phyloP scores from a whole-genome alignment of 805 yeast species.

The Osmozyma mogii region DNA sequence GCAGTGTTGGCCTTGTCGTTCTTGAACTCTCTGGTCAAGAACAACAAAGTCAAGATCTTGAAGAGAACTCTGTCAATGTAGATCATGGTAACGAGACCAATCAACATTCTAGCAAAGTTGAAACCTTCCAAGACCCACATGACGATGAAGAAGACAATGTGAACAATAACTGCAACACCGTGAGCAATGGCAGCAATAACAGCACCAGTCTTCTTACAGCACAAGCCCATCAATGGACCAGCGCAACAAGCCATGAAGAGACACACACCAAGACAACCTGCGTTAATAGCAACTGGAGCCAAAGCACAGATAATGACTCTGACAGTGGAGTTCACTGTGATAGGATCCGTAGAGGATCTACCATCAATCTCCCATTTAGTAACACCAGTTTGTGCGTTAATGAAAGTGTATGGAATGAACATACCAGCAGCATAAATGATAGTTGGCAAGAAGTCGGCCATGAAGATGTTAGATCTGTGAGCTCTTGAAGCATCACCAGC shows the following conservation, averaged over 20 bases:
- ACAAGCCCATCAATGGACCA: constrained; percentile 89
- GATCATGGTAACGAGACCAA: constrained; percentile 78
- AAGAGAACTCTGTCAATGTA: constrained; percentile 83
- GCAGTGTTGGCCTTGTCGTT: constrained; percentile 94
- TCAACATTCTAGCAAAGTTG: constrained; percentile 75
- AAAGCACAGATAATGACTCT: constrained; percentile 75
- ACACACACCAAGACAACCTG: constrained; percentile 75
- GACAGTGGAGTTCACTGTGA: constrained; percentile 56
- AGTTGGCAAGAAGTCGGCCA: constrained; percentile 76
- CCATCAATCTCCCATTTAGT: constrained; percentile 27
- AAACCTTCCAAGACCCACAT: constrained; percentile 98
- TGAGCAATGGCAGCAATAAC: constrained; percentile 95
- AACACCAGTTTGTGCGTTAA: constrained; percentile 85
- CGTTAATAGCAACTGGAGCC: constrained; percentile 85
- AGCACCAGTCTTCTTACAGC: constrained; percentile 96
- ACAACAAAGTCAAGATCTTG: constrained; percentile 69
- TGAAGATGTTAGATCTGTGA: constrained; percentile 64
- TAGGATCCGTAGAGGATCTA: constrained; percentile 25
- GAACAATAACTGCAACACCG: constrained; percentile 85
- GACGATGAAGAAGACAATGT: constrained; percentile 81
- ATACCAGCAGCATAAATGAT: constrained; percentile 60
- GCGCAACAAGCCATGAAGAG: constrained; percentile 90
- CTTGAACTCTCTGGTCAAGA: constrained; percentile 92
- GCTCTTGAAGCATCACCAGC: constrained; percentile 69
- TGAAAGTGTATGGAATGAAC: constrained; percentile 71